Base-by-base conservation (phyloP, 768 basidiomycete species). In the Lentinus tigrinus region DNA sequence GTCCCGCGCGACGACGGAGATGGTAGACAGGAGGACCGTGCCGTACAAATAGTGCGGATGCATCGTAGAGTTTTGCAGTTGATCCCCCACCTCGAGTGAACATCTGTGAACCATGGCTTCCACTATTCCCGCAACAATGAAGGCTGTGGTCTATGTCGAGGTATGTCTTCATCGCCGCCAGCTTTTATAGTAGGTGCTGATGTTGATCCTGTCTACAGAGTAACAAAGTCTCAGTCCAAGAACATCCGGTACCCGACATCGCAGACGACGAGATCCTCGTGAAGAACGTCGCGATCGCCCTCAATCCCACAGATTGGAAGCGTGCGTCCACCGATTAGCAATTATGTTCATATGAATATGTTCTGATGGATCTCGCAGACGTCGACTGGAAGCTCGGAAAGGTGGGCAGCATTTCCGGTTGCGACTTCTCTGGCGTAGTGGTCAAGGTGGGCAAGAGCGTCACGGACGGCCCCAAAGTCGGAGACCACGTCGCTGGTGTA, bases 401-500 rank as follows among this genome's bases (percentile, higher is more conserved):
- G 4, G 53, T 53, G 0, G 59, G 58, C 0, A 55, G 53, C 1
- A 24, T 58, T 10, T 38, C 55, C 26, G 61, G 56, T 0, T 54
- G 57, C 56, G 58, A 61, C 43, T 62, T 39, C 37, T 52, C 54
- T n/a, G 57, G 50, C 1, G 2, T n/a, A 14, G 49, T 61, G 48
- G 49, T 52, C 46, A 60, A 57, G 19, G 47, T 65, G 23, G 60
- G 60, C n/a, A 48, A 54, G 40, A 42, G 58, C 31, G 54, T 65
- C 42, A 52, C 53, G 9, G 7, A 56, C 31, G 31, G 31, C 21
- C 48, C 31, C n/a, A 54, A 57, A 17, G 38, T 70, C 36, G 72
- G 71, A 46, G 65, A 68, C 34, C 61, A 58, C 36, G 68, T 69
- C 42, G 69, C 70, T 2, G 69, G 70, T 13, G 58, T 66, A 39